Base-by-base conservation (phyloP, 2,329 filamentous ascomycete species). In the Cercospora sp. region DNA sequence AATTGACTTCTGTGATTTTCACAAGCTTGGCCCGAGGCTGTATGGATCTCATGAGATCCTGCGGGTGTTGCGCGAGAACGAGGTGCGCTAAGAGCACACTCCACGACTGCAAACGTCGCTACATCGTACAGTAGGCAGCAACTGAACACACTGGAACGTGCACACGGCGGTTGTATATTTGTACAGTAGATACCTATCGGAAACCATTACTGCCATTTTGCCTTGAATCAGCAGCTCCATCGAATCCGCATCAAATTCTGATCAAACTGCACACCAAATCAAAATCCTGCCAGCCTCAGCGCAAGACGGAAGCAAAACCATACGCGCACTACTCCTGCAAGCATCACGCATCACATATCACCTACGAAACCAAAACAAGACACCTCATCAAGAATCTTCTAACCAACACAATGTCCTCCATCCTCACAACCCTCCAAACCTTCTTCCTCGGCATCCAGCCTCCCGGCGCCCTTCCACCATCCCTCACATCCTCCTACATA, bases 401-500 rank as follows among this genome's bases (percentile, higher is more conserved):
- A 30, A 30, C 28, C 5, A 30, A 8, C 28, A 51, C 26, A 1
- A 31, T 59, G 28, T 23, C 55, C 31, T 23, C 31, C n/a, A n/a
- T 59, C 31, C 7, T 59, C 55, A 18, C 4, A n/a, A 18, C n/a
- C 55, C 55, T 59, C 55, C 28, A 31, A 59, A 59, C 55, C 16
- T 59, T 59, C 55, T 57, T 63, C 63, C 74, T 77, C 57, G 75
- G 76, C 69, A 70, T 77, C 33, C 55, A 59, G 16, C 55, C 69
- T 70, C 76, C 33, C 55, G 33, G 30, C 16, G 4, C 55, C 66
- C 59, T 74, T 5, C 71, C 36, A 20, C 68, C 75, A 20, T 73
- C 70, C 60, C 71, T 74, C 68, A 68, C 71, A 28, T 73, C 79
- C 0, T 71, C 71, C 67, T 79, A 79, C 68, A 69, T 82, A 3